phyloP scores from a whole-genome alignment of 129 eudicot genomes.

The Deinandra increscens region DNA sequence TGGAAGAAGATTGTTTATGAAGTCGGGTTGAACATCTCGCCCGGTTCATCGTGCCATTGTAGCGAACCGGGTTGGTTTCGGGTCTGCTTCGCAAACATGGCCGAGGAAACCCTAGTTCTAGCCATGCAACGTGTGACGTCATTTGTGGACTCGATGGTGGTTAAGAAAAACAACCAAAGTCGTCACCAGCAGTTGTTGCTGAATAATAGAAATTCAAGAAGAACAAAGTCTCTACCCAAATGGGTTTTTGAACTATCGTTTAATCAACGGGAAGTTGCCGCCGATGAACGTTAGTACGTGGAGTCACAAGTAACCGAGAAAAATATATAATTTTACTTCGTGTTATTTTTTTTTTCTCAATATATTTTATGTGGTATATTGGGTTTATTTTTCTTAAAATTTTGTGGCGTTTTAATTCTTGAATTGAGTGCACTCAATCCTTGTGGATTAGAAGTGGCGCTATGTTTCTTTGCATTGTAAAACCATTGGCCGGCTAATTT shows the following conservation, averaged over 20 bases:
- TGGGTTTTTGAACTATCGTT: slow-evolving; percentile 95
- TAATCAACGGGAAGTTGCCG: slow-evolving; percentile 49
- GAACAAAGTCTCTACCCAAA: slow-evolving; percentile 65
- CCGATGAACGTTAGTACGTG: slow-evolving; percentile 56
- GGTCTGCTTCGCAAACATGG: slow-evolving; percentile 88
- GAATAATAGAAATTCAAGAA: slow-evolving; percentile 50
- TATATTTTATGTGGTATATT: slow-evolving; percentile 30
- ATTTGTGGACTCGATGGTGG: slow-evolving; percentile 32
- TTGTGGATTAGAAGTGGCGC: slow-evolving; percentile 87
- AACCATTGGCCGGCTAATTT: too few relatives aligned
- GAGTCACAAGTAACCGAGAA: slow-evolving; percentile 16
- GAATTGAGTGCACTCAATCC: slow-evolving; percentile 76
- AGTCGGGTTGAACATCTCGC: slow-evolving; percentile 82
- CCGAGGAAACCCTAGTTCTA: slow-evolving; percentile 55
- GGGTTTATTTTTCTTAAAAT: neutral
- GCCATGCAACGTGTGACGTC: slow-evolving; percentile 64
- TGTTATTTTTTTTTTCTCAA: slow-evolving; percentile 24
- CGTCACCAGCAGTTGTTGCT: slow-evolving; percentile 33
- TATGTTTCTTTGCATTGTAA: slow-evolving; percentile 7
- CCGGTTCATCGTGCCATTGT: slow-evolving; percentile 95
- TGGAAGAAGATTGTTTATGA: slow-evolving; percentile 88
- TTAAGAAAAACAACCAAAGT: slow-evolving; percentile 20
- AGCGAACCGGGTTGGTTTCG: slow-evolving; percentile 98
- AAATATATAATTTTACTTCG: slow-evolving; percentile 16
- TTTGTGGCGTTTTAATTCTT: slow-evolving; percentile 22